Conservation (phyloP, 2,329 filamentous ascomycete genomes). For the Nothopassalora personata region DNA sequence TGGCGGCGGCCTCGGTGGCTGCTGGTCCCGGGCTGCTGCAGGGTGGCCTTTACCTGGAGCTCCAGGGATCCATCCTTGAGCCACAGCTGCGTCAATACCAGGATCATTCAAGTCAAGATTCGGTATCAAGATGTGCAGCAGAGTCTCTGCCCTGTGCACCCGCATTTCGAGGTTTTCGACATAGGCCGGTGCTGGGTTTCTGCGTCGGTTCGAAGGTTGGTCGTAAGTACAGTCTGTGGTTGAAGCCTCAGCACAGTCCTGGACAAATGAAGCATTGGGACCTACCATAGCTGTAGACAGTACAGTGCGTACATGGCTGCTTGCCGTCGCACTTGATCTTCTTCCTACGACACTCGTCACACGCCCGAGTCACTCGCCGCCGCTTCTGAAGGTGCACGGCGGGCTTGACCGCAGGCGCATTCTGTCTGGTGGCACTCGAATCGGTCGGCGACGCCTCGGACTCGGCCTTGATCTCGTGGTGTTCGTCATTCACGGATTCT, state of each 20-base stretch:
- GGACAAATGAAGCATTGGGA: constrained; percentile 1
- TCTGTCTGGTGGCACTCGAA: constrained; percentile 9
- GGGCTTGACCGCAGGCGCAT: constrained; percentile 20
- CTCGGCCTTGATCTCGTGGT: constrained; percentile 28
- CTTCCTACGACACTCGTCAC: constrained; percentile 74
- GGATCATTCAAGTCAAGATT: constrained; percentile 82
- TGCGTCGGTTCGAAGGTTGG: constrained; percentile 83
- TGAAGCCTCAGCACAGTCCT: not conserved
- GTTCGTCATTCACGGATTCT: constrained; percentile 28
- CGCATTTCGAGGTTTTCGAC: constrained; percentile 82
- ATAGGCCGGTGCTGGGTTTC: constrained; percentile 88
- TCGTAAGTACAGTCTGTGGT: constrained; percentile 83
- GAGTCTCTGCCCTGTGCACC: constrained; percentile 73
- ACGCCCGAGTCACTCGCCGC: constrained; percentile 81
- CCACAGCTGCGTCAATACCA: constrained; percentile 67
- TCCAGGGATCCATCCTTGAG: constrained; percentile 36
- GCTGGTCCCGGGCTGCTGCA: constrained; percentile 19
- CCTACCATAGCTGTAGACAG: constrained; percentile 95
- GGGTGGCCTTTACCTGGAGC: constrained; percentile 30
- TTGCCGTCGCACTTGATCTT: constrained; percentile 54
- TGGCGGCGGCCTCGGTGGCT: constrained; percentile 19
- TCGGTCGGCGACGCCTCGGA: constrained; percentile 23
- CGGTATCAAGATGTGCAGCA: constrained; percentile 74
- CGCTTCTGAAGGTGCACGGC: constrained; percentile 51
- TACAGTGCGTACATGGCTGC: constrained; percentile 73